Conservation (phyloP, 192 early-diverging fungal species). For the Linnemannia exigua region DNA sequence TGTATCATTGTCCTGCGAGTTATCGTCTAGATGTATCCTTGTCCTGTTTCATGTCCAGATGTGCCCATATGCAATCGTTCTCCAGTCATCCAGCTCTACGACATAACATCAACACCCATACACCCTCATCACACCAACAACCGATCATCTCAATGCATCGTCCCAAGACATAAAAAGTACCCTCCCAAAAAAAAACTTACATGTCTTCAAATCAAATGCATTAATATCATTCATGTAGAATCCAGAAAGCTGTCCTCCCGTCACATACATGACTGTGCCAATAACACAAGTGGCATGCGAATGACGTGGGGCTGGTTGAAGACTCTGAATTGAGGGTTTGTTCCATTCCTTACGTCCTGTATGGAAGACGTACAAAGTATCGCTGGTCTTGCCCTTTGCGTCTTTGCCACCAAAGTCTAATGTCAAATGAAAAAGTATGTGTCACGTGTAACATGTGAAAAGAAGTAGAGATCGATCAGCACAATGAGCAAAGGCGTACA, state of each 20-base stretch:
- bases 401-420: constrained; percentile 57
- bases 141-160: no score
- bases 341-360: constrained; percentile 60
- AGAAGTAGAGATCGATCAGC: background rate
- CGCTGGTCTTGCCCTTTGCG: constrained; percentile 33
- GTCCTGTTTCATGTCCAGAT: no score
- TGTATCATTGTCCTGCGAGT: no score
- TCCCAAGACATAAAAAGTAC: no score
- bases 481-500: background rate
- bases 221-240: constrained; percentile 64
- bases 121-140: no score
- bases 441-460: background rate
- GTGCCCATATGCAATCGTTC: no score
- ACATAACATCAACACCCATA: no score
- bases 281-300: constrained; percentile 64
- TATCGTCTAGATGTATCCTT: no score
- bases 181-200: constrained; percentile 50
- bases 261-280: constrained; percentile 65
- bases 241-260: constrained; percentile 60
- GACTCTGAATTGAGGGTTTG: constrained; percentile 56
- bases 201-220: constrained; percentile 61
- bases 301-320: constrained; percentile 57
- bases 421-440: no score
- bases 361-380: constrained; percentile 35
- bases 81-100: no score